Evolutionary conservation across 768 basidiomycete genomes (phyloP), one percentile per base, ranked within the genome.

Genomic region (Tulasnella sp.): DNA sequence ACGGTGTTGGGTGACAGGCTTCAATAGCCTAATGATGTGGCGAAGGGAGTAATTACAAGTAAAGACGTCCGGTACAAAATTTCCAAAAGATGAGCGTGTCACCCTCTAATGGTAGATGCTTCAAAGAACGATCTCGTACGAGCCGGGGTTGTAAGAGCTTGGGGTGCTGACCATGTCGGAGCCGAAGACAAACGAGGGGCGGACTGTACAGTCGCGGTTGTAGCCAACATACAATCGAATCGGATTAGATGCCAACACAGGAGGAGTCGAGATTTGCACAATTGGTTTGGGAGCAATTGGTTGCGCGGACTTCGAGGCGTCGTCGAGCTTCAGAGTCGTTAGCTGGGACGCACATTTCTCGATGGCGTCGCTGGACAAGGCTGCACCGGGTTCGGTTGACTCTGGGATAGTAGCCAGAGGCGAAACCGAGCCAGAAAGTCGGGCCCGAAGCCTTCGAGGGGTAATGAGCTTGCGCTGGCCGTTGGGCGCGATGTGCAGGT

Each of bases 401-500:
- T 64, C 60, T n/a, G 60, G 60, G n/a, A 64, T 64, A 3, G 60
- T 64, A 7, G 60, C n/a, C n/a, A 64, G 60, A 64, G 60, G 60
- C 6, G 60, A 64, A 24, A 31, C 60, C n/a, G 60, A 31, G n/a
- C 60, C 60, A 28, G 60, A 64, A 3, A 64, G 14, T 12, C 60
- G 60, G 12, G 60, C 0, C 5, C 60, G 60, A 9, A 64, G 31
- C 24, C 60, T 64, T 24, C 60, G 60, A 11, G 60, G 60, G 31
- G 60, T 64, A 28, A 64, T 64, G 60, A 64, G 60, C 31, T 64
- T 64, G 60, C 60, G 60, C 60, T 64, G 60, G 24, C 60, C 60
- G 60, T 31, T 31, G 60, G 60, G 28, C 12, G 60, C n/a, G 31
- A 64, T 31, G 60, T 64, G 60, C 60, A 64, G n/a, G 60, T 64